These are phyloP conservation scores for Penicillium sp. DNA, from an alignment of 2,329 filamentous ascomycete species.

Conservation along the genomic window DNA sequence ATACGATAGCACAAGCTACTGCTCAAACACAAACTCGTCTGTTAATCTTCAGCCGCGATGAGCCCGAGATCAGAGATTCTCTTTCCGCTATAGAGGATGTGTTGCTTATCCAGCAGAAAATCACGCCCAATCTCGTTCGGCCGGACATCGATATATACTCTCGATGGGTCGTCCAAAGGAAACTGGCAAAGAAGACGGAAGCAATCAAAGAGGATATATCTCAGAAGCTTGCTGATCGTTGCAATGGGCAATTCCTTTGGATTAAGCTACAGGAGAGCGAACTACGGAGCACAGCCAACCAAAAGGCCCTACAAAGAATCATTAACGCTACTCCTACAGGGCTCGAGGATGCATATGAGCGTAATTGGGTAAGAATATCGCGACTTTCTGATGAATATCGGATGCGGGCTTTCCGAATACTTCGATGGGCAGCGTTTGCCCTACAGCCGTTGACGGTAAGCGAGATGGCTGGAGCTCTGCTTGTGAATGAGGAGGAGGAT, in stretches of 20 bases:
- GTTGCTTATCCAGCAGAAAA: neutral
- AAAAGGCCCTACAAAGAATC: slow-evolving; percentile 1
- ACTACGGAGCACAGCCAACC: neutral
- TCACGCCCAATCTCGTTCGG: neutral
- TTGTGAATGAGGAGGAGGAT: neutral
- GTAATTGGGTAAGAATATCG: slow-evolving; percentile 4
- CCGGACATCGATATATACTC: neutral
- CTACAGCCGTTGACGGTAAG: slow-evolving; percentile 1
- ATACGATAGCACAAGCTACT: neutral
- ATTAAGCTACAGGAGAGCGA: neutral
- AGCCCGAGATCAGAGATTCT: slow-evolving; percentile 3
- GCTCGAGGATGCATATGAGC: slow-evolving; percentile 3
- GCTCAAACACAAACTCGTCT: neutral
- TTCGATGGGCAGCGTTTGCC: slow-evolving; percentile 8
- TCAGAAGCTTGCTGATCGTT: neutral
- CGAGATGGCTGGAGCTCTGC: slow-evolving; percentile 4
- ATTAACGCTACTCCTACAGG: slow-evolving; percentile 1
- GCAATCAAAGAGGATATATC: neutral
- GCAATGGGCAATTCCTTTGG: slow-evolving; percentile 12
- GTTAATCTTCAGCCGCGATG: slow-evolving; percentile 7
- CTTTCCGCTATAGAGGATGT: neutral
- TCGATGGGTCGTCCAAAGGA: neutral
- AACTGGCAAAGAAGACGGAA: neutral
- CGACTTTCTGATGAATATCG: neutral
- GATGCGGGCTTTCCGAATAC: neutral